Evolutionary conservation across 1,284 basidiomycete genomes (phyloP).

Genomic region (Ganoderma lucidum): DNA sequence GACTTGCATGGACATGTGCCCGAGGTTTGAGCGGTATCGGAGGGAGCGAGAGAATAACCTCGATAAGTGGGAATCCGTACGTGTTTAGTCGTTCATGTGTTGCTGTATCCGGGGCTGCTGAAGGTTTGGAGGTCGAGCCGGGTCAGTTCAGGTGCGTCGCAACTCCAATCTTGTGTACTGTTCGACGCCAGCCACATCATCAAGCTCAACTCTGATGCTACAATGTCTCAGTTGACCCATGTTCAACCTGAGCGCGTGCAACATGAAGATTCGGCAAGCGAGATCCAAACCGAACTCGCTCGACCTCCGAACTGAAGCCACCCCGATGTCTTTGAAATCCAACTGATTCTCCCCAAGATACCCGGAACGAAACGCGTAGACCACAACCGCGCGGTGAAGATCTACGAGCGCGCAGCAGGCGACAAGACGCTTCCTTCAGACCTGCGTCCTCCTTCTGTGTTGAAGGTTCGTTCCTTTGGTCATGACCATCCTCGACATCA

Average conservation of each 20-base stretch:
- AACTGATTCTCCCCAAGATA: conserved; percentile 59
- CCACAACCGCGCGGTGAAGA: conserved; percentile 90
- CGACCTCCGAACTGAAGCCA: conserved; percentile 21
- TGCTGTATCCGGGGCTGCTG: conserved; percentile 27
- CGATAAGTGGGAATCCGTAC: conserved; percentile 86
- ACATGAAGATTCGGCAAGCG: not conserved
- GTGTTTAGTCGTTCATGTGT: conserved; percentile 40
- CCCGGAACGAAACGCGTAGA: conserved; percentile 83
- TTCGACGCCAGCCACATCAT: not conserved
- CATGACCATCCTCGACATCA: not conserved
- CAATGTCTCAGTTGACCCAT: conserved; percentile 8
- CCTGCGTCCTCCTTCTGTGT: conserved; percentile 85
- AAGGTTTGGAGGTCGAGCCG: conserved; percentile 28
- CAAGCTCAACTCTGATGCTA: not conserved
- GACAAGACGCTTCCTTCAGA: conserved; percentile 94
- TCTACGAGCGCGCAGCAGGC: conserved; percentile 94
- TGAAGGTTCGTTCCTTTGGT: conserved; percentile 62
- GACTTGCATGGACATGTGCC: conserved; percentile 94
- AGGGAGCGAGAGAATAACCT: conserved; percentile 92
- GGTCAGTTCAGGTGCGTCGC: conserved; percentile 26
- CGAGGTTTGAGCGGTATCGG: conserved; percentile 91
- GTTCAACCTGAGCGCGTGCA: conserved; percentile 30
- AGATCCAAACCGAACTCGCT: conserved; percentile 13
- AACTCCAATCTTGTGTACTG: not conserved
- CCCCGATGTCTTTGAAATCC: not conserved